A percentile compares a stretch with the other conserved stretches of the same genome.
Conservation (phyloP, 2,329 filamentous ascomycete genomes). For the Nemania sp. region DNA sequence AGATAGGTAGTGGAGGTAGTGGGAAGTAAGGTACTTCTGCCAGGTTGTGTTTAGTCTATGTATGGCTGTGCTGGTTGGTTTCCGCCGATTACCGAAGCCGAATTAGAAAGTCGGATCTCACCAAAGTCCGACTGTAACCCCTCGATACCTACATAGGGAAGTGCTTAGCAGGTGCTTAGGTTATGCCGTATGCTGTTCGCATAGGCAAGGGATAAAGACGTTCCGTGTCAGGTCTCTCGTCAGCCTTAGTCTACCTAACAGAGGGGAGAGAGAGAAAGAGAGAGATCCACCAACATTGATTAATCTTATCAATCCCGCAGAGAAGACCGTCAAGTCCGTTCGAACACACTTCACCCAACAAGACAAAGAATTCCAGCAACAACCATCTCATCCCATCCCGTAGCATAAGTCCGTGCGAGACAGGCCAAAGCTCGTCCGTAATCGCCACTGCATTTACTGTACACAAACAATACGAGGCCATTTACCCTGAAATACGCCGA, state of each 20-base stretch:
- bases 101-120: slow-evolving; percentile 19
- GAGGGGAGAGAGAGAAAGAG: no score
- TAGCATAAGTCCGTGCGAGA: background rate
- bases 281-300: slow-evolving; percentile 15
- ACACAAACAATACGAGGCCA: background rate
- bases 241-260: slow-evolving; percentile 24
- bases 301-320: slow-evolving; percentile 18
- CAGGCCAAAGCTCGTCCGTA: background rate
- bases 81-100: background rate
- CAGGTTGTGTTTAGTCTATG: no score
- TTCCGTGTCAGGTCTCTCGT: slow-evolving; percentile 13
- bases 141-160: slow-evolving; percentile 10
- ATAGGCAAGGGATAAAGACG: background rate
- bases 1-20: no score
- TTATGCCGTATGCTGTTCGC: no score
- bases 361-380: slow-evolving; percentile 2
- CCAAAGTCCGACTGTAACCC: slow-evolving; percentile 11
- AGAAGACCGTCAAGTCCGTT: background rate
- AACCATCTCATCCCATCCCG: background rate
- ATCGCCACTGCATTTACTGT: slow-evolving; percentile 18
- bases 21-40: no score
- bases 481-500: background rate
- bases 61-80: no score
- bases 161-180: no score
- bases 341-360: background rate